These are phyloP conservation scores for Myriosclerotinia duriaeana DNA, from an alignment of 2,329 filamentous ascomycete genomes.

Conservation along the genomic window DNA sequence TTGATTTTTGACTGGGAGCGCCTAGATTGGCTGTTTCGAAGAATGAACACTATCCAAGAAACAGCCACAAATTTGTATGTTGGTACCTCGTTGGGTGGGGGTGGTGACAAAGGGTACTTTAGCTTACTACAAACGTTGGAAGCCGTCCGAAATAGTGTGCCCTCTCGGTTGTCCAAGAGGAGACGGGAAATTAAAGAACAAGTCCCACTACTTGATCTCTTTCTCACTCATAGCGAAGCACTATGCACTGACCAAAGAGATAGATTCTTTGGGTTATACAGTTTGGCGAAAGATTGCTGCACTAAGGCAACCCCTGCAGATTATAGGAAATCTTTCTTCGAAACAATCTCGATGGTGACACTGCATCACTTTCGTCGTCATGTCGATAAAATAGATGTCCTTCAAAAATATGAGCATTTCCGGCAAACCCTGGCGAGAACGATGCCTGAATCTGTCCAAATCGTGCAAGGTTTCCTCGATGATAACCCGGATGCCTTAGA, in stretches of 20 bases:
- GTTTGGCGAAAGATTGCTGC: constrained; percentile 21
- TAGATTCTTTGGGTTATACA: constrained; percentile 22
- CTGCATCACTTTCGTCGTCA: constrained; percentile 17
- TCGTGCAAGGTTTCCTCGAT: constrained; percentile 5
- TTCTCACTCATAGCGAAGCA: constrained; percentile 22
- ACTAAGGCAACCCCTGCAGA: constrained; percentile 18
- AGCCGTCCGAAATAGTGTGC: constrained; percentile 17
- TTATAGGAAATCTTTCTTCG: constrained; percentile 21
- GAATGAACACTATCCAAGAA: constrained; percentile 1
- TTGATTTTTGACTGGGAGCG: constrained; percentile 20
- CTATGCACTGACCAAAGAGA: constrained; percentile 22
- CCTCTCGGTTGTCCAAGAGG: constrained; percentile 13
- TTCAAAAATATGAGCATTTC: constrained; percentile 17
- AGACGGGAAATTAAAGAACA: constrained; percentile 16
- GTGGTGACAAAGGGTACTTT: constrained; percentile 7
- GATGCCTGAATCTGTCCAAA: not conserved
- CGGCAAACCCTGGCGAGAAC: constrained; percentile 14
- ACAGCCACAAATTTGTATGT: constrained; percentile 8
- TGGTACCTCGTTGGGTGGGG: not conserved
- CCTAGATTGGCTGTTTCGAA: constrained; percentile 19
- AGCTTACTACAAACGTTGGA: constrained; percentile 17
- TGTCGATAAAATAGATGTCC: constrained; percentile 19
- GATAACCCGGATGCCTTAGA: constrained; percentile 5
- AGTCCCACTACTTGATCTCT: constrained; percentile 19
- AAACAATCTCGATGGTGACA: constrained; percentile 18